Base-by-base conservation (phyloP, 108 stramenopile species). In the Cyclostephanos invisitatus region DNA sequence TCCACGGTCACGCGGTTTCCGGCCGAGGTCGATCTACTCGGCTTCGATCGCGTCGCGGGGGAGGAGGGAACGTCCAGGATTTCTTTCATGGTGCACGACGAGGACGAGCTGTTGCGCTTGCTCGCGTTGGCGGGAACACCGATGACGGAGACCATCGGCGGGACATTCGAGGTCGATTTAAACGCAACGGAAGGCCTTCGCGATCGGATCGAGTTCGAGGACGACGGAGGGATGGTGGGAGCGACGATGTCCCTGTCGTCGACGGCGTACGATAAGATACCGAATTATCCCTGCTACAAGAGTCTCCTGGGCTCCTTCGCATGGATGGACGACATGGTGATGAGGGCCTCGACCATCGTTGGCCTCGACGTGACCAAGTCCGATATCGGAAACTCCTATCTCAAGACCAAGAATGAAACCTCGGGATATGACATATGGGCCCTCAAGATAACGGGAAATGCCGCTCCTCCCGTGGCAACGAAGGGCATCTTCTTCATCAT, bases 381-480 rank as follows among this genome's bases (percentile, higher is more conserved):
- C 0, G 44, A 46, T 14, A 46, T 46, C 14, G 44, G 44, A 46
- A 3, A 46, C 44, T 46, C 44, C 17, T 46, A 15, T 3, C 15
- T 15, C 46, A 83, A 73, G 25, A 63, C 35, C 22, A 62, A 37
- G 5, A 54, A 27, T 65, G 3, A 25, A 50, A 29, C 35, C 11
- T 11, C 21, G 0, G 73, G 73, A 15, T 61, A 74, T 21, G 73
- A 74, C 70, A 75, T 75, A 3, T 71, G 21, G 8, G 67, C 54
- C n/a, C 62, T 75, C 70, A 75, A 62, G 21, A 24, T 75, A 37
- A 75, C 74, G 20, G 74, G 36, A 36, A 61, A 59, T 35, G 12
- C 27, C 6, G 29, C 57, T 32, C 14, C 8, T 35, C 20, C 14
- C 17, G 36, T 24, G 2, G 18, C 27, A 20, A 29, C 18, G 22